Conservation (phyloP, 1,139 yeast species). For the Suhomyces bribrorum region DNA sequence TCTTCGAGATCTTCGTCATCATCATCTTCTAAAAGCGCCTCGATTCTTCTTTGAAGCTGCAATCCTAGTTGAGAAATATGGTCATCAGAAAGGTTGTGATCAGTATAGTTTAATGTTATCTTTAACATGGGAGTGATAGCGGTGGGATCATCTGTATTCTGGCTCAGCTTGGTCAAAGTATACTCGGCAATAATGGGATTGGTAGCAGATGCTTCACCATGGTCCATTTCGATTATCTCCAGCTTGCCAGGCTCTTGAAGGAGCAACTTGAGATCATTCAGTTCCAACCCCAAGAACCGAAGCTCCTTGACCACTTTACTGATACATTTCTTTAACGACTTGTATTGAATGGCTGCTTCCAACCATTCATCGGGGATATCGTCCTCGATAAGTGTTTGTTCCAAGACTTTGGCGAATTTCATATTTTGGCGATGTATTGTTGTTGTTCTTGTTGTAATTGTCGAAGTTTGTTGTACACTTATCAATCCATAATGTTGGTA, state of each 20-base stretch:
- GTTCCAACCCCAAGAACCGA: conserved; percentile 52
- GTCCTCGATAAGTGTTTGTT: conserved; percentile 60
- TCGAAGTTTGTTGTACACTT: too few species aligned
- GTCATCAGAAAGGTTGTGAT: conserved; percentile 35
- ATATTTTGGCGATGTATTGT: conserved; percentile 25
- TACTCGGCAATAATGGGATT: conserved; percentile 49
- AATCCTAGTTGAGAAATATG: conserved; percentile 37
- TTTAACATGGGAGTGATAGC: conserved; percentile 41
- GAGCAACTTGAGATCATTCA: conserved; percentile 47
- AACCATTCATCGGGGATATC: conserved; percentile 71
- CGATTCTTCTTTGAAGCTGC: conserved; percentile 35
- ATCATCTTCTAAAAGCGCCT: conserved; percentile 24
- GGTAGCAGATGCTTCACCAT: conserved; percentile 34
- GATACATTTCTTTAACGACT: conserved; percentile 66
- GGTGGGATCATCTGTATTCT: conserved; percentile 11
- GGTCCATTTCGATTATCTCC: conserved; percentile 33
- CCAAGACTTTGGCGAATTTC: conserved; percentile 76
- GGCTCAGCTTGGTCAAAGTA: conserved; percentile 34
- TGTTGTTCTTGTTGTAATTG: background rate
- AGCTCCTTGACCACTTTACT: conserved; percentile 63
- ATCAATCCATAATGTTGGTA: background rate
- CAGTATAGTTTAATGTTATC: conserved; percentile 38
- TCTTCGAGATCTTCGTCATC: conserved; percentile 16
- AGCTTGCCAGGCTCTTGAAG: conserved; percentile 32
- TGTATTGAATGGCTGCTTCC: conserved; percentile 69